Base-by-base conservation (phyloP, 768 basidiomycete genomes). In the Clathrus columnatus region DNA sequence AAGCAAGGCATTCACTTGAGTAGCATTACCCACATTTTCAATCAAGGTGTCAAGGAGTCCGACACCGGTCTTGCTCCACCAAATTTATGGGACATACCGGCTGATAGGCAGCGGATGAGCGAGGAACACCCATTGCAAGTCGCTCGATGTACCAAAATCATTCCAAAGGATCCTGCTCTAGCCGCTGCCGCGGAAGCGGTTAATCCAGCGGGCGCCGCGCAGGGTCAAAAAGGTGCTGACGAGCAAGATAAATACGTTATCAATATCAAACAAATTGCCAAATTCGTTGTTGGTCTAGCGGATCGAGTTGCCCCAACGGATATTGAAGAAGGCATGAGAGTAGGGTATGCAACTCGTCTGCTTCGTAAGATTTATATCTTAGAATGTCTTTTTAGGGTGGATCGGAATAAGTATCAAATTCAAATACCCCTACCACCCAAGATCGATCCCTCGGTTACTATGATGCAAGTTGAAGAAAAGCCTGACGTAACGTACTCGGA, bases 381-480 rank as follows among this genome's bases (percentile, higher is more conserved):
- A 24, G 55, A 28, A 21, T 36, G n/a, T 44, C 51, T 48, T 21
- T 36, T 14, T 62, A 96, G 93, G 45, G 94, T 97, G 50, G 93
- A 95, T 71, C 83, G 93, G 49, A 89, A 87, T 63, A 89, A 98
- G 71, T 99, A 99, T 69, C 94, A 98, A 68, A 98, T 99, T 58
- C 92, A 97, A 73, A 98, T 99, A 60, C 96, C 96, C 21, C 71
- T 98, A 10, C 96, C 96, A 36, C 95, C 96, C 21, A 98, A 97
- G 75, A 99, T 99, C 61, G 96, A 99, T 68, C 91, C 96, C 3
- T 95, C 93, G 0, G 96, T 99, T 1, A 98, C 96, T 11, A 97
- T 98, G 95, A 99, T 99, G 96, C 91, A 95, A 71, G 95, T 97
- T 20, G 95, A 97, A 68, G 95, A 97, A 73, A 94, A 96, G 68